These are phyloP conservation scores for Orbilia brochopaga DNA, from an alignment of 2,329 filamentous ascomycete genomes.

Conservation along the genomic window DNA sequence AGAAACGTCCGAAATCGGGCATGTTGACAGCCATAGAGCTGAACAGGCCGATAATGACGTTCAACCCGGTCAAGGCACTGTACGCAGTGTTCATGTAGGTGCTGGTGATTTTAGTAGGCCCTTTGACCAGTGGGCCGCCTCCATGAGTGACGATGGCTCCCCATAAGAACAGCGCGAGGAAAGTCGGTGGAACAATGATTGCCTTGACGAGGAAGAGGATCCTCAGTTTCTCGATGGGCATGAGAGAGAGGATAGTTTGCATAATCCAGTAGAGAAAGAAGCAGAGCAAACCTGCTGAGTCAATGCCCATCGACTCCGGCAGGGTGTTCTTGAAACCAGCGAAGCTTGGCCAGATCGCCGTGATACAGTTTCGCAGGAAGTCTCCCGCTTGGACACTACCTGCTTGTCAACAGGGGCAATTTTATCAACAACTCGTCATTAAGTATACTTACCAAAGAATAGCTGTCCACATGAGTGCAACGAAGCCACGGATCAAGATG, in stretches of 20 bases:
- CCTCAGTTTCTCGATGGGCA: conserved; percentile 60
- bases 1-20: conserved; percentile 60
- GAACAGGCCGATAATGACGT: conserved; percentile 63
- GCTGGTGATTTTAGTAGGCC: conserved; percentile 57
- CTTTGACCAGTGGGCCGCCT: conserved; percentile 59
- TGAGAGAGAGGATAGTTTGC: conserved; percentile 60
- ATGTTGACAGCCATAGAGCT: conserved; percentile 63
- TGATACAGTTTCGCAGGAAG: conserved; percentile 60
- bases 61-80: conserved; percentile 60
- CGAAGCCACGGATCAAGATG: conserved; percentile 60
- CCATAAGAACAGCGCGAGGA: conserved; percentile 60
- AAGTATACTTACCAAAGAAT: conserved; percentile 56
- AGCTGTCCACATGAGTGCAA: conserved; percentile 62
- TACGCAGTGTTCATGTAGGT: conserved; percentile 60
- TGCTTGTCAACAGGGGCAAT: background rate
- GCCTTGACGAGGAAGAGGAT: conserved; percentile 61
- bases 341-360: conserved; percentile 62
- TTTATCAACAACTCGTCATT: background rate
- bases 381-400: conserved; percentile 60
- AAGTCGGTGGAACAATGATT: conserved; percentile 60
- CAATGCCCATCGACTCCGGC: conserved; percentile 59
- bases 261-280: conserved; percentile 64
- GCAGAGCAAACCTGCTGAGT: conserved; percentile 61
- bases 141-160: conserved; percentile 60
- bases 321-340: conserved; percentile 61